Evolutionary conservation across 2,329 filamentous ascomycete species (phyloP).

Genomic region (Penicillium expansum): DNA sequence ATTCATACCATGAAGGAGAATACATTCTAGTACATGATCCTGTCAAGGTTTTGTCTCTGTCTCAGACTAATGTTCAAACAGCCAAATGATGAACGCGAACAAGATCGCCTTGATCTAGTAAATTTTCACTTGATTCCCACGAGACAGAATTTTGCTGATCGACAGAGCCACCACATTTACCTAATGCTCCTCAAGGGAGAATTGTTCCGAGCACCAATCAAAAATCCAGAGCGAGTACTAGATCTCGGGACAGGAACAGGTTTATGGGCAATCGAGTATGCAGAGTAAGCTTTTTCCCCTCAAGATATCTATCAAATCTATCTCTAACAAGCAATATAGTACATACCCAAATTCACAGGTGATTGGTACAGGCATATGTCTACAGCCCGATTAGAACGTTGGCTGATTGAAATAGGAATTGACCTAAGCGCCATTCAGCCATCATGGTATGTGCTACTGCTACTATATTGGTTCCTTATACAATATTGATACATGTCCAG

Average conservation of each 20-base stretch:
- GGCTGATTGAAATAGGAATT: conserved; percentile 23
- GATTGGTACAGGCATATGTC: conserved; percentile 23
- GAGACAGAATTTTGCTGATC: neutral
- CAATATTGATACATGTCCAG: conserved; percentile 10
- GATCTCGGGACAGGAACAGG: conserved; percentile 40
- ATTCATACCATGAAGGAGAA: conserved; percentile 29
- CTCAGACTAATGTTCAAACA: conserved; percentile 2
- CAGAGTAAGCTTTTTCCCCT: conserved; percentile 27
- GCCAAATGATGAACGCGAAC: conserved; percentile 36
- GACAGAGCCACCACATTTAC: conserved; percentile 36
- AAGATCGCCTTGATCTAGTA: conserved; percentile 34
- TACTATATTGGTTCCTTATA: neutral
- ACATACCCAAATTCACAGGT: conserved; percentile 29
- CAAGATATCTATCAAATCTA: neutral
- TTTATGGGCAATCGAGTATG: conserved; percentile 40
- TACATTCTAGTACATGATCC: conserved; percentile 21
- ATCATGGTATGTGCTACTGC: conserved; percentile 23
- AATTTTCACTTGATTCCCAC: conserved; percentile 5
- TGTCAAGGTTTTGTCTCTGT: neutral
- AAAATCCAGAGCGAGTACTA: conserved; percentile 28
- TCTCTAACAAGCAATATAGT: conserved; percentile 15
- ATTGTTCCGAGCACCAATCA: conserved; percentile 27
- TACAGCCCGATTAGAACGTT: neutral
- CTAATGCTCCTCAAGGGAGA: conserved; percentile 33
- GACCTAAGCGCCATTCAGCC: conserved; percentile 35